Conservation (phyloP, 257 asterid genomes). For the Ballota nigra region DNA sequence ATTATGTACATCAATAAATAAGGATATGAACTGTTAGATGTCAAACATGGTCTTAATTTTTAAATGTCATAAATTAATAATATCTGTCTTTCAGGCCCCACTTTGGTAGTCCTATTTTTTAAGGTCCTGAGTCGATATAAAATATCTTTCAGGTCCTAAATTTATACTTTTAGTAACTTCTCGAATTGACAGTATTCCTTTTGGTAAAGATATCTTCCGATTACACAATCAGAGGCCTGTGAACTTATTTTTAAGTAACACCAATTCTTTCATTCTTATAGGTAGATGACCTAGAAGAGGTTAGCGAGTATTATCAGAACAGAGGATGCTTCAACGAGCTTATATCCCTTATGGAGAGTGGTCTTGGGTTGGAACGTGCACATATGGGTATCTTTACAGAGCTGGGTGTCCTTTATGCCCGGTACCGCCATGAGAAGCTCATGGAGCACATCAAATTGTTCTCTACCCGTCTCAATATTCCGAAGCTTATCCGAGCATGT, state of each 20-base stretch:
- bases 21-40: neutral
- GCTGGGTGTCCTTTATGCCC: constrained; percentile 94
- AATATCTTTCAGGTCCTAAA: too few species aligned
- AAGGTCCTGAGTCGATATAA: too few species aligned
- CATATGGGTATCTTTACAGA: constrained; percentile 99
- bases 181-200: neutral
- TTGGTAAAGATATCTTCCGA: neutral
- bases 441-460: constrained; percentile 98
- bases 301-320: constrained; percentile 93
- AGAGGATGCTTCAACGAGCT: constrained; percentile 98
- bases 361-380: constrained; percentile 98
- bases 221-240: constrained; percentile 3
- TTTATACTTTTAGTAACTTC: too few species aligned
- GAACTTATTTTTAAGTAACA: neutral
- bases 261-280: constrained; percentile 28
- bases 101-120: too few species aligned
- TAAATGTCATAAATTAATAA: neutral
- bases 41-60: neutral
- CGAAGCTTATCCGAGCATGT: constrained; percentile 98
- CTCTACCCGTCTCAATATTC: constrained; percentile 96
- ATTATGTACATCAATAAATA: neutral
- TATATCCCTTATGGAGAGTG: constrained; percentile 98
- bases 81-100: neutral
- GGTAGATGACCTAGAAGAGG: constrained; percentile 99
- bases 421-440: constrained; percentile 98